Percentiles rank a stretch among this genome's conserved stretches.
Conservation (phyloP, 345 rosid genomes). For the Gossypium australe region DNA sequence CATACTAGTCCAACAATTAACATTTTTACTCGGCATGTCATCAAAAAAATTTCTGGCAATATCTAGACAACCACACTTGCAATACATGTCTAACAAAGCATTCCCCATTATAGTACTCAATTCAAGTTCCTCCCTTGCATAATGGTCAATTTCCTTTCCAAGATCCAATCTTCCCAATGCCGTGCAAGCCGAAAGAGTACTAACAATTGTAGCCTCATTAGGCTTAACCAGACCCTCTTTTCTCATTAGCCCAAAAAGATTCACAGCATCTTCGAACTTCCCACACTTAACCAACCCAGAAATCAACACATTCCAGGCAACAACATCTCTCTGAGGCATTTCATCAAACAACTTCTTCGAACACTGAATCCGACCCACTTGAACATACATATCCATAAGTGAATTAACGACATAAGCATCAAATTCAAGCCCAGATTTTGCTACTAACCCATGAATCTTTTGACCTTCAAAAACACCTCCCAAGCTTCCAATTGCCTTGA, state of each 20-base stretch:
- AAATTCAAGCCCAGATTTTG: conserved; percentile 48
- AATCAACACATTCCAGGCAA: conserved; percentile 73
- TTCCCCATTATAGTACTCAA: conserved; percentile 49
- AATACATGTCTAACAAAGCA: conserved; percentile 64
- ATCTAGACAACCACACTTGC: conserved; percentile 56
- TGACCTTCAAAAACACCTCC: conserved; percentile 33
- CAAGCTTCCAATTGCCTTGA: conserved; percentile 35
- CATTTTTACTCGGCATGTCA: conserved; percentile 45
- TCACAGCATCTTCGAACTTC: conserved; percentile 49
- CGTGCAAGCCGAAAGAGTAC: conserved; percentile 65
- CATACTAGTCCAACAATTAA: conserved; percentile 73
- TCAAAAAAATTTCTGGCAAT: conserved; percentile 46
- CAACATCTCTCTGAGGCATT: conserved; percentile 59
- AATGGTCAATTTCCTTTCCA: conserved; percentile 47
- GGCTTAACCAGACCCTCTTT: conserved; percentile 37
- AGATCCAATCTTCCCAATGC: conserved; percentile 44
- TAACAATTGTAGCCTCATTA: conserved; percentile 58
- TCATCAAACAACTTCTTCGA: conserved; percentile 53
- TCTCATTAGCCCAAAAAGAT: conserved; percentile 41
- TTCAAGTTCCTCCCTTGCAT: conserved; percentile 33
- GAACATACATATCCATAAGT: conserved; percentile 60
- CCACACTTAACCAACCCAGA: conserved; percentile 45
- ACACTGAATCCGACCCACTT: conserved; percentile 29
- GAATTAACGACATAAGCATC: conserved; percentile 63
- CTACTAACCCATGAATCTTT: conserved; percentile 48